phyloP scores from a whole-genome alignment of 139 green algal genomes.

The Ettlia oleoabundans region DNA sequence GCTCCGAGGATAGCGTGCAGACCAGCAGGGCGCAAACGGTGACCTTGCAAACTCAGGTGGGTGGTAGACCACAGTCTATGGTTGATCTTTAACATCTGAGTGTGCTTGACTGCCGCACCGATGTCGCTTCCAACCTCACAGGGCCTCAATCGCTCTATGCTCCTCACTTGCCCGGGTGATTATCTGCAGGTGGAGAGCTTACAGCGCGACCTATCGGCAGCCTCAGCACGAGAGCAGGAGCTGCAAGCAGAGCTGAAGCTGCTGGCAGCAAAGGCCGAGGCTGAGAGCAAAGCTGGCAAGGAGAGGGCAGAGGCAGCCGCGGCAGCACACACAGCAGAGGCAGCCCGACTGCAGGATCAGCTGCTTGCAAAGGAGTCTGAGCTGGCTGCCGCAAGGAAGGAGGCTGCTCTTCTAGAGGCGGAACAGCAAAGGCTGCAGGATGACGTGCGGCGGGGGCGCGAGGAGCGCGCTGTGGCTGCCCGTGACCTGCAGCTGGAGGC shows the following conservation, averaged over 20 bases:
- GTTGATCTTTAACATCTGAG: too few relatives aligned
- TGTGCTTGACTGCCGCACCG: too few relatives aligned
- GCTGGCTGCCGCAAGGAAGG: neutral
- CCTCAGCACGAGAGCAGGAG: neutral
- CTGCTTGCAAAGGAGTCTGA: neutral
- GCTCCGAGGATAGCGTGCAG: neutral
- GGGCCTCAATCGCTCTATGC: too few relatives aligned
- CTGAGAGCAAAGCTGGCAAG: neutral
- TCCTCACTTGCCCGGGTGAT: too few relatives aligned
- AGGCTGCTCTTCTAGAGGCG: neutral
- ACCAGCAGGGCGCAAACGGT: neutral
- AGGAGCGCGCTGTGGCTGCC: neutral
- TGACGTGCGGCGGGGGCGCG: neutral
- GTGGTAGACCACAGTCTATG: too few relatives aligned
- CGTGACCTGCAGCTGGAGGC: conserved; percentile 20
- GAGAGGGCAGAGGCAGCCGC: neutral
- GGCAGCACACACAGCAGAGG: neutral
- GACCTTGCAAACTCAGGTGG: neutral
- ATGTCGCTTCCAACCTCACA: too few relatives aligned
- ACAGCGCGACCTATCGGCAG: neutral
- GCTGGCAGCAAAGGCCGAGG: neutral
- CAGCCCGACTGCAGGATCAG: neutral
- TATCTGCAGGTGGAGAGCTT: neutral
- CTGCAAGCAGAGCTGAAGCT: conserved; percentile 3
- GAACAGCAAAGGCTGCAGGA: conserved; percentile 12